Conservation (phyloP, 2,329 filamentous ascomycete species). For the Elsinoe fawcettii region DNA sequence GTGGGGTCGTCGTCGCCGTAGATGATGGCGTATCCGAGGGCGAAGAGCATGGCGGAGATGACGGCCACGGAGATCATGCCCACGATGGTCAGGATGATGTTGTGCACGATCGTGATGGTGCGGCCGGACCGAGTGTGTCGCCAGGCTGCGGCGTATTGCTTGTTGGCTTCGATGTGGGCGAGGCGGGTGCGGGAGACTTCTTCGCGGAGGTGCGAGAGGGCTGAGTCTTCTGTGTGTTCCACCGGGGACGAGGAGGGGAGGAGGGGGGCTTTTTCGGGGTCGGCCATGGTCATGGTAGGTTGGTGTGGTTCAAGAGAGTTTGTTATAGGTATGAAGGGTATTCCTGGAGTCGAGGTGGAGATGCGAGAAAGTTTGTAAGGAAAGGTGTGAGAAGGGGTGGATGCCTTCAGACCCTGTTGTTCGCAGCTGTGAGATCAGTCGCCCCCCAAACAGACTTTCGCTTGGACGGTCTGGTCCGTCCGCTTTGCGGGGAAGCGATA, state of each 20-base stretch:
- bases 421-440: constrained; percentile 13
- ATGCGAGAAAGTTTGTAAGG: neutral
- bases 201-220: constrained; percentile 15
- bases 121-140: constrained; percentile 24
- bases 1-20: constrained; percentile 21
- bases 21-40: constrained; percentile 22
- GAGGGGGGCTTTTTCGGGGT: constrained; percentile 9
- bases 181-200: constrained; percentile 14
- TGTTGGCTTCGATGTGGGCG: constrained; percentile 25
- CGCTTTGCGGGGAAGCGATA: neutral
- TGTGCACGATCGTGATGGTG: constrained; percentile 23
- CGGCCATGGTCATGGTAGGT: neutral
- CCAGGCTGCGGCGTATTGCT: constrained; percentile 29
- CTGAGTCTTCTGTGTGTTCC: constrained; percentile 34
- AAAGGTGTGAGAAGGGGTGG: neutral
- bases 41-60: constrained; percentile 23
- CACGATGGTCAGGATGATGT: constrained; percentile 27
- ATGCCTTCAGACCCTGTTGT: neutral
- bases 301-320: neutral
- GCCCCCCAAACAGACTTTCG: neutral
- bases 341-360: neutral
- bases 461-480: neutral
- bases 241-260: neutral
- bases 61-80: constrained; percentile 23
- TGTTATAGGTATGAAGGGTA: neutral